phyloP scores from a whole-genome alignment of 768 basidiomycete species.

The Auricularia heimuer region DNA sequence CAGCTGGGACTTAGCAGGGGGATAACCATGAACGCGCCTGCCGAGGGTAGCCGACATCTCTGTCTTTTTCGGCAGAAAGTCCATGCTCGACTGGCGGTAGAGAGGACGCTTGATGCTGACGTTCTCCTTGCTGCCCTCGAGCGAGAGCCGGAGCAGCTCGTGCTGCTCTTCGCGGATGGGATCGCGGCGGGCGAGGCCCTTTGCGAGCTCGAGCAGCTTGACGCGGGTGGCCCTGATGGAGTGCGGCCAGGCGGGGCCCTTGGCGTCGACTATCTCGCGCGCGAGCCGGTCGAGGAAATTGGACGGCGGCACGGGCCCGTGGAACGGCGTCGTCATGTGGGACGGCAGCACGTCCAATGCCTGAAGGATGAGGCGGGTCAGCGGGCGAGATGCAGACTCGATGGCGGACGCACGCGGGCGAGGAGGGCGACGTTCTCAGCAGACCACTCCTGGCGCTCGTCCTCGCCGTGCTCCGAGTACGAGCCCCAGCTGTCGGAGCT shows the following conservation, averaged over 20 bases:
- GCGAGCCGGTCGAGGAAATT: constrained; percentile 84
- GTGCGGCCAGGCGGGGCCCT: constrained; percentile 79
- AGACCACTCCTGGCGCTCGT: neutral
- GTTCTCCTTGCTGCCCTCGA: constrained; percentile 13
- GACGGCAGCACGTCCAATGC: constrained; percentile 76
- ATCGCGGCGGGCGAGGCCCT: constrained; percentile 48
- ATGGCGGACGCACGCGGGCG: neutral
- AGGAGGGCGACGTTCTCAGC: neutral
- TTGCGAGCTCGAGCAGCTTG: constrained; percentile 74
- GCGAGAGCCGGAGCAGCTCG: constrained; percentile 29
- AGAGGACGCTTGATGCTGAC: constrained; percentile 36
- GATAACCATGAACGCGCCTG: constrained; percentile 9
- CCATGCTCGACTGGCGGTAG: constrained; percentile 81
- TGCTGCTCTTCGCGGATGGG: constrained; percentile 39
- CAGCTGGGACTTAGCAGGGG: constrained; percentile 8
- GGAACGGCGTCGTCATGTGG: constrained; percentile 81
- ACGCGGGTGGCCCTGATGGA: constrained; percentile 72
- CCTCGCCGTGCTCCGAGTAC: neutral
- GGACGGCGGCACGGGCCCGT: constrained; percentile 71
- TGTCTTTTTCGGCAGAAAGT: constrained; percentile 41
- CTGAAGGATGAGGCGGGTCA: constrained; percentile 24
- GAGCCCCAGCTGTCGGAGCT: neutral
- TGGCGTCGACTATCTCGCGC: constrained; percentile 62
- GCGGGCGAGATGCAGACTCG: neutral
- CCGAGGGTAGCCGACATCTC: neutral